Percentiles rank a stretch among this genome's conserved stretches.
These are phyloP conservation scores for Megacollybia marginata DNA, from an alignment of 768 basidiomycete species.

Conservation along the genomic window DNA sequence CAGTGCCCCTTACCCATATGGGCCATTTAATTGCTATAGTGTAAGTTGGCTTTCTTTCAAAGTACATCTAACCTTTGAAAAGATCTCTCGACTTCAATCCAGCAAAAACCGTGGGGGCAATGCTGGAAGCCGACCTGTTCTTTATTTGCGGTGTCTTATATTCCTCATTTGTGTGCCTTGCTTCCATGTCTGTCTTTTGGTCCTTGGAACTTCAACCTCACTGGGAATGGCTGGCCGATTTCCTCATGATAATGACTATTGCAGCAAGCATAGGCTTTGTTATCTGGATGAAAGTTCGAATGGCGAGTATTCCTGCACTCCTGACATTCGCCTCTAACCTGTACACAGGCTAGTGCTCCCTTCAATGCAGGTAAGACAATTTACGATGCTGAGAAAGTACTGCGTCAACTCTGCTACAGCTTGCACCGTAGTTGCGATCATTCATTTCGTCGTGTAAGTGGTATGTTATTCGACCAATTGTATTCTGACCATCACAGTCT, in stretches of 20 bases:
- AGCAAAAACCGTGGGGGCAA: constrained; percentile 86
- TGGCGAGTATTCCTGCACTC: constrained; percentile 28
- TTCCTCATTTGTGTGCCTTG: constrained; percentile 64
- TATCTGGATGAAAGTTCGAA: constrained; percentile 93
- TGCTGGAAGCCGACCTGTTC: constrained; percentile 86
- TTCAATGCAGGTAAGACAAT: constrained; percentile 42
- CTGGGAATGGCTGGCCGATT: constrained; percentile 68
- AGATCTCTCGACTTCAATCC: constrained; percentile 89
- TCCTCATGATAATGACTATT: constrained; percentile 72
- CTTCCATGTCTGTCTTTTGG: constrained; percentile 76
- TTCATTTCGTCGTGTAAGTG: constrained; percentile 66
- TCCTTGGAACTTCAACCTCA: constrained; percentile 66
- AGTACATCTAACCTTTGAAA: constrained; percentile 1
- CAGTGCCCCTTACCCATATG: constrained; percentile 67
- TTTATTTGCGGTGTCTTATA: constrained; percentile 67
- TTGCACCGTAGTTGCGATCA: constrained; percentile 78
- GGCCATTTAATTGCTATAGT: constrained; percentile 61
- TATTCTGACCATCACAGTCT: constrained; percentile 20
- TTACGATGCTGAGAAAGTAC: not conserved
- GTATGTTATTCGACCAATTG: not conserved
- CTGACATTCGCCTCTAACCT: not conserved
- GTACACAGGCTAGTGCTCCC: constrained; percentile 47
- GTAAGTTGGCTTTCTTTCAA: constrained; percentile 35
- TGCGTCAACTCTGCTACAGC: constrained; percentile 37
- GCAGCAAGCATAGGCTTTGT: constrained; percentile 73